These are phyloP conservation scores for Fusarium foetens DNA, from an alignment of 2,329 filamentous ascomycete genomes.

Conservation along the genomic window DNA sequence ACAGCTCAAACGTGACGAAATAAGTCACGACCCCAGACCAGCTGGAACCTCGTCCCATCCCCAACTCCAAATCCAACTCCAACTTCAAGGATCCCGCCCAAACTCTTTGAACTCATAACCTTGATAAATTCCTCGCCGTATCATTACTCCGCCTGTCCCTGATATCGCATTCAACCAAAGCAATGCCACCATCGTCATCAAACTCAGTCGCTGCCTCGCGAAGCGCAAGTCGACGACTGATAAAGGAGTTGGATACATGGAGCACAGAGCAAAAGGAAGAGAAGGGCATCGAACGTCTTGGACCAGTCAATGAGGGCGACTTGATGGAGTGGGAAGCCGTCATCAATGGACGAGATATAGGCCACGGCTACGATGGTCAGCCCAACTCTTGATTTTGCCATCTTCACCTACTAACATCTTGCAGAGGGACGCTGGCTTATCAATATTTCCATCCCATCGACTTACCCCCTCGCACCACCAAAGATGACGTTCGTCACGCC, in stretches of 20 bases:
- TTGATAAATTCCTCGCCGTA: not conserved
- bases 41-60: conserved; percentile 3
- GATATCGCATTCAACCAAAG: conserved; percentile 13
- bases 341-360: conserved; percentile 67
- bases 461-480: conserved; percentile 84
- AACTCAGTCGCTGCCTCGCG: conserved; percentile 47
- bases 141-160: not conserved
- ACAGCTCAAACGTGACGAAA: conserved; percentile 23
- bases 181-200: conserved; percentile 34
- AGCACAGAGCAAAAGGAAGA: conserved; percentile 60
- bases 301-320: conserved; percentile 64
- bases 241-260: conserved; percentile 68
- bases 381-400: not conserved
- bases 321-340: conserved; percentile 69
- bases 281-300: conserved; percentile 67
- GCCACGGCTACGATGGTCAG: conserved; percentile 65
- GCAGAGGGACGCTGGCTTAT: conserved; percentile 84
- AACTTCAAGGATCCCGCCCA: not conserved
- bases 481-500: conserved; percentile 83
- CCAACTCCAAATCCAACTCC: not conserved
- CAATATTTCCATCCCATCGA: conserved; percentile 76
- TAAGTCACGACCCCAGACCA: conserved; percentile 28
- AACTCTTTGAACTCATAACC: not conserved
- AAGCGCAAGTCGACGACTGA: conserved; percentile 65
- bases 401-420: not conserved